Evolutionary conservation across 305 asterid species (phyloP).

Genomic region (Vinca major): DNA sequence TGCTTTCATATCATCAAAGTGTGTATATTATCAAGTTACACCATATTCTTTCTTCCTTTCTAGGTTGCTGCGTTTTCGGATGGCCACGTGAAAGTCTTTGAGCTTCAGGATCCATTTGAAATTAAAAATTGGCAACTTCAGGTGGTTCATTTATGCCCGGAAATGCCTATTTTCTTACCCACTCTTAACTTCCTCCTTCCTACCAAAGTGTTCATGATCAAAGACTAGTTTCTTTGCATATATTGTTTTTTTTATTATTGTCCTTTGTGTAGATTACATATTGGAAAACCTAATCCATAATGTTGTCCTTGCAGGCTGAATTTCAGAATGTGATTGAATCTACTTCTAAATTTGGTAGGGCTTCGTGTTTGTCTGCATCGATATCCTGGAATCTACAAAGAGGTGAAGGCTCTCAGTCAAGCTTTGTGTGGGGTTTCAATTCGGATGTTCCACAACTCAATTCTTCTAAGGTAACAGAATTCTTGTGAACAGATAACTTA

Average conservation of each 20-base stretch:
- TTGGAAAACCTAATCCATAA: conserved; percentile 3
- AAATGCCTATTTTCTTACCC: neutral
- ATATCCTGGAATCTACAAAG: conserved; percentile 84
- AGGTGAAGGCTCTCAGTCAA: conserved; percentile 52
- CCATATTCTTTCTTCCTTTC: conserved; percentile 9
- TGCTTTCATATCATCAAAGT: neutral
- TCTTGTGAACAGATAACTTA: neutral
- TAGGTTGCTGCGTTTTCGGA: conserved; percentile 82
- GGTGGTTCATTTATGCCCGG: conserved; percentile 30
- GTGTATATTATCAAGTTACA: conserved; percentile 1
- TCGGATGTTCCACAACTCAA: conserved; percentile 55
- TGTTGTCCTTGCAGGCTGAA: conserved; percentile 54
- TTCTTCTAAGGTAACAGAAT: conserved; percentile 57
- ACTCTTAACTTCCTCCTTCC: neutral
- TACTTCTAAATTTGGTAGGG: conserved; percentile 59
- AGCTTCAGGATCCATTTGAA: conserved; percentile 68
- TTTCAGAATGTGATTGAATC: conserved; percentile 69
- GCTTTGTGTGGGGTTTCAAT: conserved; percentile 71
- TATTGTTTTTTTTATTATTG: neutral
- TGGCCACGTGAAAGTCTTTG: conserved; percentile 68
- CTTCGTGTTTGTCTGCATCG: conserved; percentile 60
- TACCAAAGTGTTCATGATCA: neutral
- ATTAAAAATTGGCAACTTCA: conserved; percentile 92
- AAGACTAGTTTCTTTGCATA: neutral
- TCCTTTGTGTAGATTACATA: neutral